phyloP scores from a whole-genome alignment of 495 filamentous ascomycete species.

The Podospora conica region DNA sequence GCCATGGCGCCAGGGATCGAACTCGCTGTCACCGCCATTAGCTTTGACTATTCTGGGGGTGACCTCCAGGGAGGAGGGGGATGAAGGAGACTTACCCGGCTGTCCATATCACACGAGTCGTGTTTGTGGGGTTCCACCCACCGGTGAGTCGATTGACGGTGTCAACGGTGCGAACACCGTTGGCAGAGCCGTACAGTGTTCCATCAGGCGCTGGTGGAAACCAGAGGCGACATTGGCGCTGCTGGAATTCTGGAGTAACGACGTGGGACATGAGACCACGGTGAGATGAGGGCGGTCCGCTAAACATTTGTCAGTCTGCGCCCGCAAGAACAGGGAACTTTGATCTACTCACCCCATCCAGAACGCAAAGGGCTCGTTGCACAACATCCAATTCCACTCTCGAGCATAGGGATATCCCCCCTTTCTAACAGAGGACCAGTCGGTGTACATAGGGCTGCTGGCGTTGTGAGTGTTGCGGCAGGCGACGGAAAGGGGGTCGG shows the following conservation, averaged over 20 bases:
- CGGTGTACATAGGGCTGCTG: conserved; percentile 48
- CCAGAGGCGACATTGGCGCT: conserved; percentile 51
- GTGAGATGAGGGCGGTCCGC: conserved; percentile 41
- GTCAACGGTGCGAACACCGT: conserved; percentile 41
- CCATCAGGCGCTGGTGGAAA: conserved; percentile 50
- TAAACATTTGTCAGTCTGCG: not conserved
- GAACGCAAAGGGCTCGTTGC: conserved; percentile 58
- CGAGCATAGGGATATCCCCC: conserved; percentile 35
- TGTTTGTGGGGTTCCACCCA: conserved; percentile 51
- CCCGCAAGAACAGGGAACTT: not conserved
- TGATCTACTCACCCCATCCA: conserved; percentile 46
- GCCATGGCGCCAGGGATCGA: conserved; percentile 53
- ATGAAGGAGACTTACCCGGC: conserved; percentile 42
- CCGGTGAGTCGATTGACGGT: conserved; percentile 51
- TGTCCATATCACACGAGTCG: conserved; percentile 51
- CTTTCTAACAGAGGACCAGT: conserved; percentile 43
- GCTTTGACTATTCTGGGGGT: not conserved
- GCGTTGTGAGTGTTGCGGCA: conserved; percentile 55
- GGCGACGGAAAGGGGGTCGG: conserved; percentile 36
- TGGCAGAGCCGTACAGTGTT: conserved; percentile 41
- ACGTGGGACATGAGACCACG: conserved; percentile 48
- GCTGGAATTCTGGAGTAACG: conserved; percentile 50
- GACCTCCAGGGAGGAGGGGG: not conserved
- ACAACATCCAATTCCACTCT: conserved; percentile 59
- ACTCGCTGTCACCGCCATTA: conserved; percentile 33